These are phyloP conservation scores for Chlamydomonas reinhardtii DNA, from an alignment of 163 green algal species.

Conservation along the genomic window DNA sequence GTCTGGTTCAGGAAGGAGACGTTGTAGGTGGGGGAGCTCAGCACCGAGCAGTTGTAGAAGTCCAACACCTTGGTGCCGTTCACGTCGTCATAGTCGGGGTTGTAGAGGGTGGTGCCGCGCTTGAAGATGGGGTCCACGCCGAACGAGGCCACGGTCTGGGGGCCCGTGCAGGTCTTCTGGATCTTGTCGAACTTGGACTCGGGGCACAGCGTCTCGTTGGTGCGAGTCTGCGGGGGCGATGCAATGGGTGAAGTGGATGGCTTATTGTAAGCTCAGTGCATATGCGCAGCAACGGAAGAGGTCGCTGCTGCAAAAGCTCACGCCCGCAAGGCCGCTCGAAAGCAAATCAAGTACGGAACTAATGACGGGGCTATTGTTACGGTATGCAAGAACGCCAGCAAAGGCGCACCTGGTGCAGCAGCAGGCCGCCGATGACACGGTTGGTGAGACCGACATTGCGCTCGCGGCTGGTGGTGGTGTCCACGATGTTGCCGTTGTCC, in stretches of 20 bases:
- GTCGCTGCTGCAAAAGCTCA: too few relatives aligned
- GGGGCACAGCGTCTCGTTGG: conserved; percentile 58
- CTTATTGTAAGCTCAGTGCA: too few relatives aligned
- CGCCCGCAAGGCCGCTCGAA: too few relatives aligned
- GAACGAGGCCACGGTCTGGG: conserved; percentile 56
- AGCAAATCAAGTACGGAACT: too few relatives aligned
- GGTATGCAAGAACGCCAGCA: background rate
- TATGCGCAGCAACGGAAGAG: too few relatives aligned
- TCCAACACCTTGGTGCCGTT: conserved; percentile 31
- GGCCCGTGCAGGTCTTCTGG: conserved; percentile 55
- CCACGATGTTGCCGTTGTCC: conserved; percentile 57
- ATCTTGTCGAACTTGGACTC: conserved; percentile 71
- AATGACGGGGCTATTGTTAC: too few relatives aligned
- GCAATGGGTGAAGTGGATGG: too few relatives aligned
- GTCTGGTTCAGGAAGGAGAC: conserved; percentile 59
- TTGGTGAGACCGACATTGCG: conserved; percentile 70
- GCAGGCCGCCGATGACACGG: conserved; percentile 77
- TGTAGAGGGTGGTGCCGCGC: conserved; percentile 65
- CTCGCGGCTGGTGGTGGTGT: conserved; percentile 61
- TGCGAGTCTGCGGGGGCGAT: conserved; percentile 47
- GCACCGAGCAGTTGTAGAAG: conserved; percentile 74
- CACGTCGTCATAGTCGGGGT: conserved; percentile 64
- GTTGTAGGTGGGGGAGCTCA: conserved; percentile 61
- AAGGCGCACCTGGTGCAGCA: conserved; percentile 68
- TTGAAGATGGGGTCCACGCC: conserved; percentile 89